Evolutionary conservation across 1,284 basidiomycete genomes (phyloP), one percentile per base, ranked within the genome.

Genomic region (Agroathelia rolfsii): DNA sequence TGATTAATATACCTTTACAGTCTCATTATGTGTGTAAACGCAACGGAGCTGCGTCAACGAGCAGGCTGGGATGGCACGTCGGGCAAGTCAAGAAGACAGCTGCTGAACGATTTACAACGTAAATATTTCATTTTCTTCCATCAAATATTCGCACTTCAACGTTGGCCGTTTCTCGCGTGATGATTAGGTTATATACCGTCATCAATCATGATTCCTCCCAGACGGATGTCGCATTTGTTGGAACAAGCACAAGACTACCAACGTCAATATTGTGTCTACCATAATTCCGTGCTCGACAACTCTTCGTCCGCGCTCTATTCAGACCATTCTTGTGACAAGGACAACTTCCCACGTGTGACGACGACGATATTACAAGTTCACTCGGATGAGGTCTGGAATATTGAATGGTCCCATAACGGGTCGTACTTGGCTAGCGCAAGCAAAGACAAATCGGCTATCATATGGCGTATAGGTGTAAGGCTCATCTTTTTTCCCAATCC

Each of bases 391-490:
- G 90, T 98, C 9, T 98, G 94, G 93, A 78, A 85, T 48, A 60
- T 97, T 40, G 82, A 82, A 51, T 98, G 93, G 87, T 95, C 90
- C 53, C 86, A 90, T 47, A 78, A 83, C 51, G 94, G 95, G 3
- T 59, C 60, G 29, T 78, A 72, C 47, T 66, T 98, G 22, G 95
- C 93, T 10, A 92, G 81, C 41, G 86, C 82, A 21, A 85, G 93
- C 38, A 85, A 75, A 50, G 93, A 97, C 55, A 76, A 74, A 58
- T 69, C 70, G 3, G 89, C 86, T 6, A 85, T 95, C 41, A 82
- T 97, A 34, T 98, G 93, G 93, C 69, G 69, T 33, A 66, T 89
- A 36, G 76, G 75, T 52, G 87, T 87, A 52, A 52, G 79, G 64
- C 24, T 28, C n/a, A n/a, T n/a, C n/a, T 40, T 35, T 39, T 27